Percentiles rank a stretch among this genome's conserved stretches.
phyloP scores from a whole-genome alignment of 306 rosid species.

The Corylus heterophylla region DNA sequence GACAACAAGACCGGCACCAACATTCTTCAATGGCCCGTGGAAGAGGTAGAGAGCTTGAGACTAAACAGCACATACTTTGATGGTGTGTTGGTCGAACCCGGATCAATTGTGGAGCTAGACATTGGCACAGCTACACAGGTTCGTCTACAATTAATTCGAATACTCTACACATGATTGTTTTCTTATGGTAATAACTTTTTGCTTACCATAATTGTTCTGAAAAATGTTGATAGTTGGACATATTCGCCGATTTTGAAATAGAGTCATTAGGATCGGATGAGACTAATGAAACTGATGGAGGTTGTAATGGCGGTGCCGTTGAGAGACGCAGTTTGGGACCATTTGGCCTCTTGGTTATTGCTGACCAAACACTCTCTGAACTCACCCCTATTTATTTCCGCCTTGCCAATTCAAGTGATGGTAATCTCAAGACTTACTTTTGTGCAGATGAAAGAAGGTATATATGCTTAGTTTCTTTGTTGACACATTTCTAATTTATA shows the following conservation, averaged over 20 bases:
- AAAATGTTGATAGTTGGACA: conserved; percentile 56
- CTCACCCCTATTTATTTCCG: conserved; percentile 70
- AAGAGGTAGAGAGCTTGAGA: conserved; percentile 78
- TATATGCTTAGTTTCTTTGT: background rate
- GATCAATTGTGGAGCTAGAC: conserved; percentile 57
- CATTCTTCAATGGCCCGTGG: conserved; percentile 80
- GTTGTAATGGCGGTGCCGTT: conserved; percentile 66
- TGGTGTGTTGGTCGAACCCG: conserved; percentile 53
- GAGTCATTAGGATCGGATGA: conserved; percentile 31
- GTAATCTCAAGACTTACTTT: conserved; percentile 47
- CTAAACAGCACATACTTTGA: conserved; percentile 44
- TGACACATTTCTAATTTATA: background rate
- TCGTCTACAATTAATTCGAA: conserved; percentile 3
- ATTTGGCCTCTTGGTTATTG: conserved; percentile 73
- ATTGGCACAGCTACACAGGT: conserved; percentile 80
- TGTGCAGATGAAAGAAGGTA: conserved; percentile 79
- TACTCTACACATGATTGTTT: background rate
- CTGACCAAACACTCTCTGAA: conserved; percentile 73
- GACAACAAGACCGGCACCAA: conserved; percentile 64
- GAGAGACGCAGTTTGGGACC: conserved; percentile 72
- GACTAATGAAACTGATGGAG: conserved; percentile 19
- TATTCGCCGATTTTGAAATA: conserved; percentile 67
- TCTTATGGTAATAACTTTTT: background rate
- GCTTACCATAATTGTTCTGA: background rate
- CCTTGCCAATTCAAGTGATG: conserved; percentile 33